Percentiles rank a stretch among this genome's conserved stretches.
These are phyloP conservation scores for Copromyces sp. DNA, from an alignment of 495 filamentous ascomycete species.

Conservation along the genomic window DNA sequence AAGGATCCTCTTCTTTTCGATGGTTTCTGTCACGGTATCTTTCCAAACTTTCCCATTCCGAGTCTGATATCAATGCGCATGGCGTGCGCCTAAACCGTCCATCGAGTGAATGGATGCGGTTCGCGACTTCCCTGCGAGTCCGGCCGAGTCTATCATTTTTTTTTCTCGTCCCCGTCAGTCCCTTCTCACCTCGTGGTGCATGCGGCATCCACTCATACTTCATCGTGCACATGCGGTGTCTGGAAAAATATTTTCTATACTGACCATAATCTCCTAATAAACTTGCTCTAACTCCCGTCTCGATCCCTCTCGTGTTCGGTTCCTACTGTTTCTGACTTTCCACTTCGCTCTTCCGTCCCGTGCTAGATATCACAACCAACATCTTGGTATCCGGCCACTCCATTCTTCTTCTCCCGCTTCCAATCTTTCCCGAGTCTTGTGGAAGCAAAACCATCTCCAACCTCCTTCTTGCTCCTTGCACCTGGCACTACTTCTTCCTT, in stretches of 20 bases:
- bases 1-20: background rate
- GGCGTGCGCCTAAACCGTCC: background rate
- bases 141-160: background rate
- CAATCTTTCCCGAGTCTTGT: background rate
- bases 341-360: background rate
- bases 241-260: background rate
- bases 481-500: conserved; percentile 2
- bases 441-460: background rate
- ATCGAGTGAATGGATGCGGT: background rate
- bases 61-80: background rate
- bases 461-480: background rate
- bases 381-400: background rate
- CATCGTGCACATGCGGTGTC: background rate
- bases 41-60: background rate
- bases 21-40: no score
- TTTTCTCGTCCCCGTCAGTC: background rate
- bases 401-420: background rate
- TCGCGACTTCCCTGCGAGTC: background rate
- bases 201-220: background rate
- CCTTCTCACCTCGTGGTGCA: background rate
- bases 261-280: background rate
- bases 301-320: background rate
- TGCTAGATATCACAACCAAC: background rate
- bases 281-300: background rate
- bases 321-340: background rate